A percentile compares a stretch with the other conserved stretches of the same genome.
phyloP scores from a whole-genome alignment of 371 early-diverging fungal genomes.

The Amoeboaphelidium protococcarum region DNA sequence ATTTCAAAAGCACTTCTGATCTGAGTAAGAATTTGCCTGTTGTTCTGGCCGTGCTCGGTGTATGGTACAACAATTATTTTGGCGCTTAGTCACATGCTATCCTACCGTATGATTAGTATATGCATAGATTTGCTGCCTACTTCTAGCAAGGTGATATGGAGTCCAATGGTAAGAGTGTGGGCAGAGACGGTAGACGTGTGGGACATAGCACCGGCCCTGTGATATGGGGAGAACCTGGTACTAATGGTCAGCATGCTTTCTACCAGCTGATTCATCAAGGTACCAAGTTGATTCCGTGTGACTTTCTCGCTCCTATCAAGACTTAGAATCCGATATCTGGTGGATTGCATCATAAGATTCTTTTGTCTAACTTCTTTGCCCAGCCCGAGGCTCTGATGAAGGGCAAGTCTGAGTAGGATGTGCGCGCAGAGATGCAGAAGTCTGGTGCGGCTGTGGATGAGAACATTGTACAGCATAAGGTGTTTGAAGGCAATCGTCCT shows the following conservation, averaged over 20 bases:
- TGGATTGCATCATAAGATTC: constrained; percentile 65
- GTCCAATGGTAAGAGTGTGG: constrained; percentile 91
- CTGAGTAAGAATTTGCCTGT: constrained; percentile 77
- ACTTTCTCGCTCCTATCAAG: constrained; percentile 81
- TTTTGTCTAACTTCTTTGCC: constrained; percentile 95
- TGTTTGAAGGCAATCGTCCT: constrained; percentile 88
- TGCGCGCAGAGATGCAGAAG: constrained; percentile 24
- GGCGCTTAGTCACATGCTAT: constrained; percentile 85
- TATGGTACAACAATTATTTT: constrained; percentile 95
- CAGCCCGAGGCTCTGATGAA: constrained; percentile 93
- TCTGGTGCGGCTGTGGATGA: constrained; percentile 12
- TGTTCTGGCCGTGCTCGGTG: constrained; percentile 68
- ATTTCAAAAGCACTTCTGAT: constrained; percentile 60
- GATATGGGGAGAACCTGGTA: constrained; percentile 98
- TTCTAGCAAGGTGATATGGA: constrained; percentile 99
- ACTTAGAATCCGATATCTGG: constrained; percentile 54
- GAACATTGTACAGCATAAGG: constrained; percentile 57
- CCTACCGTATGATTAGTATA: constrained; percentile 93
- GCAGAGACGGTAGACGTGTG: constrained; percentile 44
- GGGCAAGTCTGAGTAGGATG: constrained; percentile 58
- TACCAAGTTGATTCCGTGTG: constrained; percentile 78
- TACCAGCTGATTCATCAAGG: constrained; percentile 99
- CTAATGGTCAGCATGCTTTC: constrained; percentile 98
- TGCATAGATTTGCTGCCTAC: constrained; percentile 87
- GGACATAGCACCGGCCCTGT: constrained; percentile 75